Evolutionary conservation across 2,329 filamentous ascomycete species (phyloP).

Genomic region (Chaetomium sp.): DNA sequence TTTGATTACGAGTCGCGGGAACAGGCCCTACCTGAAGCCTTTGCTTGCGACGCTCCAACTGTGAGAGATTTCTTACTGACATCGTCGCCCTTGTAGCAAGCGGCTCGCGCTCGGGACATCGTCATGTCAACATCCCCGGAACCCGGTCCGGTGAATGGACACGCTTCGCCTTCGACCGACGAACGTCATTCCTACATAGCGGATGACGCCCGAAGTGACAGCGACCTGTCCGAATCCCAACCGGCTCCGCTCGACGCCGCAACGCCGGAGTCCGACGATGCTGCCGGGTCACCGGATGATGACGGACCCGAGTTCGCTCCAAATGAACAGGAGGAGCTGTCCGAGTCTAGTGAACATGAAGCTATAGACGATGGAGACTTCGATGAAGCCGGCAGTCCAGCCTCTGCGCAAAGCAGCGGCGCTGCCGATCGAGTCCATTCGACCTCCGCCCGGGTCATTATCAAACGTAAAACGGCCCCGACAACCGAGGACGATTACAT

Average conservation of each 20-base stretch:
- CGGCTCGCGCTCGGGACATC: slow-evolving; percentile 55
- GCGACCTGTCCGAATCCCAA: slow-evolving; percentile 68
- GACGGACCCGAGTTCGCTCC: slow-evolving; percentile 32
- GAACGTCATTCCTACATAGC: slow-evolving; percentile 35
- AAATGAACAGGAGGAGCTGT: slow-evolving; percentile 40
- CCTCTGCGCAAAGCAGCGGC: slow-evolving; percentile 40
- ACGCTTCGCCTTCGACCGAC: slow-evolving; percentile 49
- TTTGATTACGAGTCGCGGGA: slow-evolving; percentile 30
- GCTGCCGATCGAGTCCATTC: slow-evolving; percentile 56
- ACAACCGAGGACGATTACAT: slow-evolving; percentile 77
- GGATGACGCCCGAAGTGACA: slow-evolving; percentile 55
- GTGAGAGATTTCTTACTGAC: slow-evolving; percentile 37
- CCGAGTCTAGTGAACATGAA: slow-evolving; percentile 46
- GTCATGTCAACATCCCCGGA: slow-evolving; percentile 59
- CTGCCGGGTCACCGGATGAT: slow-evolving; percentile 29
- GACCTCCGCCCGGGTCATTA: slow-evolving; percentile 58
- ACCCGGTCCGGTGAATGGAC: slow-evolving; percentile 60
- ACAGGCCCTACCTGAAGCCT: slow-evolving; percentile 25
- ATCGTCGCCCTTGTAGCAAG: slow-evolving; percentile 46
- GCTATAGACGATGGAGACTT: slow-evolving; percentile 68
- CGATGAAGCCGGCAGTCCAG: slow-evolving; percentile 60
- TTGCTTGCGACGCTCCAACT: slow-evolving; percentile 13
- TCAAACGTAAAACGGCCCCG: slow-evolving; percentile 63
- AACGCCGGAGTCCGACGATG: slow-evolving; percentile 40
- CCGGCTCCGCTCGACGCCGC: slow-evolving; percentile 40